A percentile compares a stretch with the other conserved stretches of the same genome.
These are phyloP conservation scores for Cryptococcus sp. DNA, from an alignment of 1,284 basidiomycete species.

Conservation along the genomic window DNA sequence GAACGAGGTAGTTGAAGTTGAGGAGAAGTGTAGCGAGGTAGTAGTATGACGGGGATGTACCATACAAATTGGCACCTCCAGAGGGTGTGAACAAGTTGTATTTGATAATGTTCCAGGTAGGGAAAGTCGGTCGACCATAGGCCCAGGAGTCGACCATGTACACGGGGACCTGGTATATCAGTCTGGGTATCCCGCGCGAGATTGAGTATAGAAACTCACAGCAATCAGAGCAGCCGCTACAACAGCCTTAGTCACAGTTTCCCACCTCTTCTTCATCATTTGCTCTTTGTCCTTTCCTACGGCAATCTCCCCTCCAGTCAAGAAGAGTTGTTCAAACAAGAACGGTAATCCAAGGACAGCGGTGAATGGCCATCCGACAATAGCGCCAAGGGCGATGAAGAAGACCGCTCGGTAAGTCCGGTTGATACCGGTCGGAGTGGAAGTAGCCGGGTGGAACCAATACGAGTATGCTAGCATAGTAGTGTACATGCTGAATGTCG, in stretches of 20 bases:
- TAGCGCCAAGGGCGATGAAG: slow-evolving; percentile 72
- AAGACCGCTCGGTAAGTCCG: slow-evolving; percentile 57
- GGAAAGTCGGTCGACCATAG: slow-evolving; percentile 73
- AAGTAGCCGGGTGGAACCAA: slow-evolving; percentile 63
- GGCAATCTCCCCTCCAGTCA: slow-evolving; percentile 70
- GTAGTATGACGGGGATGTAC: slow-evolving; percentile 78
- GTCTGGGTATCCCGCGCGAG: neutral
- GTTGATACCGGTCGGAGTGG: slow-evolving; percentile 57
- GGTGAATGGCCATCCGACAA: slow-evolving; percentile 95
- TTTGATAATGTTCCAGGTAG: slow-evolving; percentile 86
- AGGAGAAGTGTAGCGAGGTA: slow-evolving; percentile 82
- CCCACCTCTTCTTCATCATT: slow-evolving; percentile 63
- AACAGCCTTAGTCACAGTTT: slow-evolving; percentile 59
- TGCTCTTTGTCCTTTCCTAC: slow-evolving; percentile 49
- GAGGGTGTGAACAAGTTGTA: slow-evolving; percentile 77
- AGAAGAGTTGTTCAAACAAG: slow-evolving; percentile 81
- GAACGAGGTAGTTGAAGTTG: slow-evolving; percentile 85
- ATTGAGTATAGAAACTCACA: slow-evolving; percentile 52
- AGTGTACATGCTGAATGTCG: slow-evolving; percentile 91
- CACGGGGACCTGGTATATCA: slow-evolving; percentile 63
- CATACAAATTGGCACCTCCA: slow-evolving; percentile 80
- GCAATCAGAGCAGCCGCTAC: slow-evolving; percentile 60
- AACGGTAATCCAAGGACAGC: slow-evolving; percentile 82
- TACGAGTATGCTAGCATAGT: slow-evolving; percentile 76
- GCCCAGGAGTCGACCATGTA: slow-evolving; percentile 76